Evolutionary conservation across 495 filamentous ascomycete genomes (phyloP).

Genomic region (Daldinia childiae): DNA sequence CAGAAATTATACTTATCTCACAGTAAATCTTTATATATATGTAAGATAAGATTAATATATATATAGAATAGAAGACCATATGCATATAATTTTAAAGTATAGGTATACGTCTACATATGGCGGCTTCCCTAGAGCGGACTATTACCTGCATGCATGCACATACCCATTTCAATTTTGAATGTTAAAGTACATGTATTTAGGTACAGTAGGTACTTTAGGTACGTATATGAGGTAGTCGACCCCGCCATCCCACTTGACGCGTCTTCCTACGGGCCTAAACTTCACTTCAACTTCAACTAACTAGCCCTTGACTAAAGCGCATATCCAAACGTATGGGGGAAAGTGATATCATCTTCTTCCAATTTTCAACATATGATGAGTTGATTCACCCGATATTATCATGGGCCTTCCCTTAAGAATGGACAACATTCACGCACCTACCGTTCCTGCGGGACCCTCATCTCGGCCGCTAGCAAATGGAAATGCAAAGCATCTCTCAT

Average conservation of each 20-base stretch:
- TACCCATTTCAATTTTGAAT: too few species aligned
- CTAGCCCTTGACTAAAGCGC: neutral
- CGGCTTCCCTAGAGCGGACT: too few species aligned
- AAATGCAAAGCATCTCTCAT: slow-evolving; percentile 65
- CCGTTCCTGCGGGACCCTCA: slow-evolving; percentile 76
- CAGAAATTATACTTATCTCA: too few species aligned
- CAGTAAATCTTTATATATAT: too few species aligned
- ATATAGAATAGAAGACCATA: too few species aligned
- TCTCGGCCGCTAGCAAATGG: slow-evolving; percentile 65
- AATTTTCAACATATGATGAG: slow-evolving; percentile 23
- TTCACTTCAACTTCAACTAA: slow-evolving; percentile 17
- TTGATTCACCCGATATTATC: slow-evolving; percentile 21
- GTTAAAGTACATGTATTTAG: too few species aligned
- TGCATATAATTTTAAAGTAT: too few species aligned
- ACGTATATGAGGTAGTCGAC: slow-evolving; percentile 16
- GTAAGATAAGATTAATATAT: too few species aligned
- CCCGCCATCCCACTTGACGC: slow-evolving; percentile 33
- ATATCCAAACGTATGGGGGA: neutral
- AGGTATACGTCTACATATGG: too few species aligned
- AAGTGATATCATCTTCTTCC: neutral
- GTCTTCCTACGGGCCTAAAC: slow-evolving; percentile 27
- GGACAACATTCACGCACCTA: slow-evolving; percentile 79
- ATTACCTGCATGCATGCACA: too few species aligned
- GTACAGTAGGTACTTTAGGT: too few species aligned
- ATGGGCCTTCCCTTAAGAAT: slow-evolving; percentile 58